Base-by-base conservation (phyloP, 108 stramenopile genomes). In the Pseudonitzschia multistriata region DNA sequence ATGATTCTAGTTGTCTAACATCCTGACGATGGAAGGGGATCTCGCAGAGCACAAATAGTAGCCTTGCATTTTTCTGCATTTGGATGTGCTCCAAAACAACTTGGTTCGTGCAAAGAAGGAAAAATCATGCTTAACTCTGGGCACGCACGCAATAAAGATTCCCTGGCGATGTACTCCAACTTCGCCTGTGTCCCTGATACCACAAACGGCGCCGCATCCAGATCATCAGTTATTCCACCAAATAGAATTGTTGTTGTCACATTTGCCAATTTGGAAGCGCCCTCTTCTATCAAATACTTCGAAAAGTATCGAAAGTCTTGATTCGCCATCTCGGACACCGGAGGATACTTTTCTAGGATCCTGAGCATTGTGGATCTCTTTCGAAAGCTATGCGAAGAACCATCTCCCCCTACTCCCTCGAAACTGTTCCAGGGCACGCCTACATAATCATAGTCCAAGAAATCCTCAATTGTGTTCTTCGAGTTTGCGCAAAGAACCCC, bases 41-140 rank as follows among this genome's bases (percentile, higher is more conserved):
- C 76, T 71, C 78, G 71, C 17, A 86, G 71, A 7, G 85, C 85
- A 71, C 85, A 86, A 25, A 86, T 83, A 25, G 73, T 56, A 10
- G 47, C 62, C 37, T 78, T 64, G 62, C 85, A 86, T 29, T 60
- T 68, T 13, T 78, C 78, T 59, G 68, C 66, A 59, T 83, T 72
- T 7, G 85, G 85, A 68, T 83, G 78, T 21, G 85, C 82, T n/a
- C 85, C 85, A 82, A 86, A 86, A 64, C 85, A 86, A 7, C 71
- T 31, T 3, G 85, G 85, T 61, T 86, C 81, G 50, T 86, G 85
- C 52, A 86, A 49, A 24, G 74, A 72, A 0, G 85, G 85, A 57
- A 83, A 86, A 24, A 86, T 81, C 3, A 79, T 35, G 53, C 81
- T 81, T 19, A 79, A 40, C 68, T 86, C 85, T 19, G 85, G 85